These are phyloP conservation scores for Macrolepiota albuminosa DNA, from an alignment of 768 basidiomycete species.

Conservation along the genomic window DNA sequence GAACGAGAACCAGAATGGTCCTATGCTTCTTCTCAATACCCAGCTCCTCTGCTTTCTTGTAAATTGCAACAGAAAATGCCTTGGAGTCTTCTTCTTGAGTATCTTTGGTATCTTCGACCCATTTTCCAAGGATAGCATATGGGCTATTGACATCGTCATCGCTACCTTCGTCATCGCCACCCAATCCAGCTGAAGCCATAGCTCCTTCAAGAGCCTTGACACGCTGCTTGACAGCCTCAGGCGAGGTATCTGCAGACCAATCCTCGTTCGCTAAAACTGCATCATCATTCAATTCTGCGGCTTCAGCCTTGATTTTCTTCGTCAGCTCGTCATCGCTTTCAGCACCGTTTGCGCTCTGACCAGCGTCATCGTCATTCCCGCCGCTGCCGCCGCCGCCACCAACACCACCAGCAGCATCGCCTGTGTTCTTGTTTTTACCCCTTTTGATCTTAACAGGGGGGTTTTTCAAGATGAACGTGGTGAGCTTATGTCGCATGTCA, in stretches of 20 bases:
- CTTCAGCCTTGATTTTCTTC: constrained; percentile 88
- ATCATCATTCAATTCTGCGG: constrained; percentile 66
- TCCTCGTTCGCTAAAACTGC: constrained; percentile 63
- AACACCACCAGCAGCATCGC: constrained; percentile 21
- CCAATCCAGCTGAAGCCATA: constrained; percentile 48
- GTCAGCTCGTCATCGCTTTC: constrained; percentile 89
- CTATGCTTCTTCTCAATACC: constrained; percentile 96
- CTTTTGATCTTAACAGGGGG: constrained; percentile 88
- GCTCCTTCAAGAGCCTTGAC: constrained; percentile 62
- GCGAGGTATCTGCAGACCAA: constrained; percentile 91
- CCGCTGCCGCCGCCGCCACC: constrained; percentile 24
- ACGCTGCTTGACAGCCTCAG: constrained; percentile 83
- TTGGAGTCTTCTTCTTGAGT: constrained; percentile 41
- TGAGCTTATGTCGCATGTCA: constrained; percentile 96
- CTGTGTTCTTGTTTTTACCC: constrained; percentile 51
- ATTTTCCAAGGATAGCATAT: constrained; percentile 75
- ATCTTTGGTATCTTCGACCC: constrained; percentile 73
- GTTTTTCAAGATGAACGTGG: constrained; percentile 96
- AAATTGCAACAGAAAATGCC: constrained; percentile 62
- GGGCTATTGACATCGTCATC: constrained; percentile 87
- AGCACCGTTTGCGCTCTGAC: constrained; percentile 45
- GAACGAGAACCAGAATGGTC: constrained; percentile 75
- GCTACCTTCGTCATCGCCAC: constrained; percentile 80
- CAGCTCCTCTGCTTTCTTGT: constrained; percentile 85
- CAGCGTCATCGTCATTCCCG: constrained; percentile 35